Evolutionary conservation across 345 rosid genomes (phyloP).

Genomic region (Gossypium australe): DNA sequence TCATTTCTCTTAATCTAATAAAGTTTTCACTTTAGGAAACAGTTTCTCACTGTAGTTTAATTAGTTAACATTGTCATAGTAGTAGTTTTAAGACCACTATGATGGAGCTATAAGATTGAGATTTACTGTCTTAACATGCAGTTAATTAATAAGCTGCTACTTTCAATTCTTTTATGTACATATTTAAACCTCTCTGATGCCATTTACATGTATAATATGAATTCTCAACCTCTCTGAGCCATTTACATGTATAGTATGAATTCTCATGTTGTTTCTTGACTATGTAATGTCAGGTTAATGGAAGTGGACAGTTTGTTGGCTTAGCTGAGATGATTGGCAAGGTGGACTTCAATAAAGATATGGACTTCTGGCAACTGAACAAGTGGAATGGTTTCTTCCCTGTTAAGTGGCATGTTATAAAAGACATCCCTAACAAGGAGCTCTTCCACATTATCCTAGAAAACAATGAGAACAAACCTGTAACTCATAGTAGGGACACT

Average conservation of each 20-base stretch:
- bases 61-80: background rate
- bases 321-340: conserved; percentile 73
- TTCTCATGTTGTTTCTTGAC: conserved; percentile 4
- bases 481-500: conserved; percentile 73
- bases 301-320: conserved; percentile 83
- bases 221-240: background rate
- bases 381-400: conserved; percentile 84
- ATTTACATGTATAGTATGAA: background rate
- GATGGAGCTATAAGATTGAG: background rate
- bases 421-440: conserved; percentile 65
- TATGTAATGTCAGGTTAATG: conserved; percentile 54
- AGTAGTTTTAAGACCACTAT: background rate
- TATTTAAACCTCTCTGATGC: background rate
- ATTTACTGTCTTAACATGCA: background rate
- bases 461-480: conserved; percentile 59
- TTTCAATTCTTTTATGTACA: background rate
- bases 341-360: conserved; percentile 65
- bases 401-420: conserved; percentile 66
- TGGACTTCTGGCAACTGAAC: conserved; percentile 79
- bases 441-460: conserved; percentile 57
- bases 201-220: background rate
- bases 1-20: background rate
- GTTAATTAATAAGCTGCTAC: background rate
- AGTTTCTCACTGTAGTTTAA: background rate
- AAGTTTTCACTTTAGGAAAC: too few species aligned